Evolutionary conservation across 2,329 filamentous ascomycete species (phyloP).

Genomic region (Eutypella sp.): DNA sequence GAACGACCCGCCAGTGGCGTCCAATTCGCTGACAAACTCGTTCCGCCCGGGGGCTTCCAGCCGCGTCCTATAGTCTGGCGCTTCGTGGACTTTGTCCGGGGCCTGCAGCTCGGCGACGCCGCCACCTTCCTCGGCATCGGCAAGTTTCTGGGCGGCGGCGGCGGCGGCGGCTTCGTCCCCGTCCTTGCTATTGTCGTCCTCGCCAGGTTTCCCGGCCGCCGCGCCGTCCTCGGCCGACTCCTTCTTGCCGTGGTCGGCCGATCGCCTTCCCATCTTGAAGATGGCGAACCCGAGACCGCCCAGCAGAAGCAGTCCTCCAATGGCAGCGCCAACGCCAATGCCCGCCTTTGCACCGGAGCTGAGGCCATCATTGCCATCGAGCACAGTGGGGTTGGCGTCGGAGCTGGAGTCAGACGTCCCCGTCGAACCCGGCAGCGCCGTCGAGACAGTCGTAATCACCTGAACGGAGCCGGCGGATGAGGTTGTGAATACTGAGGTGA

Average conservation of each 20-base stretch:
- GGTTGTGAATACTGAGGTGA: no score
- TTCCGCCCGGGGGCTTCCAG: background rate
- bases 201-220: background rate
- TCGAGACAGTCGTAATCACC: no score
- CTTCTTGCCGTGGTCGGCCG: background rate
- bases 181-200: no score
- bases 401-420: background rate
- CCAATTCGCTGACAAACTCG: constrained; percentile 2
- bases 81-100: constrained; percentile 2
- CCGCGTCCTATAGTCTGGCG: constrained; percentile 1
- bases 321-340: constrained; percentile 1
- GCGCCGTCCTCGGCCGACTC: background rate
- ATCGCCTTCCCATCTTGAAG: constrained; percentile 3
- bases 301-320: constrained; percentile 1
- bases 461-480: no score
- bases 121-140: background rate
- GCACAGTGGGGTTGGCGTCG: background rate
- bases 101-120: constrained; percentile 1
- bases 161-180: background rate
- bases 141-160: background rate
- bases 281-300: constrained; percentile 1
- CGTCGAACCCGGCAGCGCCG: background rate
- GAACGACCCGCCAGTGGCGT: constrained; percentile 4
- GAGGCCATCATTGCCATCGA: no score
- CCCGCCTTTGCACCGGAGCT: constrained; percentile 3